Percentiles rank a stretch among this genome's conserved stretches.
These are phyloP conservation scores for Capsicum pubescens DNA, from an alignment of 257 asterid genomes.

Conservation along the genomic window DNA sequence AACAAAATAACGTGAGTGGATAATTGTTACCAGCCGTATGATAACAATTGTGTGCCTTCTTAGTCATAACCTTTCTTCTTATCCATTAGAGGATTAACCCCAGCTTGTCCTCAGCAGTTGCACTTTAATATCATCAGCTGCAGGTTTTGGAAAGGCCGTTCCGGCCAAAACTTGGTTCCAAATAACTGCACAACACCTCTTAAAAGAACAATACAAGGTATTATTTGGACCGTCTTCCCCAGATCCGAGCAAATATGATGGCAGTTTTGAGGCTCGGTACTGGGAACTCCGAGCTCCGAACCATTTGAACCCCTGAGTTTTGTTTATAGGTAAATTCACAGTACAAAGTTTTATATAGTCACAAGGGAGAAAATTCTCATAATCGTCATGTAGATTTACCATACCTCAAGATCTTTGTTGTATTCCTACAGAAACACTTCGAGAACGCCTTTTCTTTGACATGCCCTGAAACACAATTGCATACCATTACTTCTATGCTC, in stretches of 20 bases:
- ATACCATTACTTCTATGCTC: neutral
- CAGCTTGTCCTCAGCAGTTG: neutral
- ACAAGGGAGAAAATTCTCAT: neutral
- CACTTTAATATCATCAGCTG: slow-evolving; percentile 5
- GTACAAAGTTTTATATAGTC: neutral
- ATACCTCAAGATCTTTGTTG: slow-evolving; percentile 53
- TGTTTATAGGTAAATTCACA: neutral
- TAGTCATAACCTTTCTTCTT: neutral
- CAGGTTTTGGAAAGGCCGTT: neutral
- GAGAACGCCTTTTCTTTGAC: slow-evolving; percentile 68
- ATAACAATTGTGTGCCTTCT: neutral
- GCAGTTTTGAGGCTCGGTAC: neutral
- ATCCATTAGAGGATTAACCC: slow-evolving; percentile 3
- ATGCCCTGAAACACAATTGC: slow-evolving; percentile 43
- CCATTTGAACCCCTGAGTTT: neutral
- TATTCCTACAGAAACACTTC: slow-evolving; percentile 66
- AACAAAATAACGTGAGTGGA: slow-evolving; percentile 8
- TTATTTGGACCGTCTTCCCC: slow-evolving; percentile 18
- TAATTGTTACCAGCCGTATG: slow-evolving; percentile 3
- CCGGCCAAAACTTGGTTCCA: neutral
- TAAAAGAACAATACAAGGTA: neutral
- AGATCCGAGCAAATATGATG: neutral
- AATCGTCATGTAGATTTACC: slow-evolving; percentile 16
- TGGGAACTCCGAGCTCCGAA: slow-evolving; percentile 23
- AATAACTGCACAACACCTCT: neutral